phyloP scores from a whole-genome alignment of 257 asterid genomes.

The Lithospermum erythrorhizon region DNA sequence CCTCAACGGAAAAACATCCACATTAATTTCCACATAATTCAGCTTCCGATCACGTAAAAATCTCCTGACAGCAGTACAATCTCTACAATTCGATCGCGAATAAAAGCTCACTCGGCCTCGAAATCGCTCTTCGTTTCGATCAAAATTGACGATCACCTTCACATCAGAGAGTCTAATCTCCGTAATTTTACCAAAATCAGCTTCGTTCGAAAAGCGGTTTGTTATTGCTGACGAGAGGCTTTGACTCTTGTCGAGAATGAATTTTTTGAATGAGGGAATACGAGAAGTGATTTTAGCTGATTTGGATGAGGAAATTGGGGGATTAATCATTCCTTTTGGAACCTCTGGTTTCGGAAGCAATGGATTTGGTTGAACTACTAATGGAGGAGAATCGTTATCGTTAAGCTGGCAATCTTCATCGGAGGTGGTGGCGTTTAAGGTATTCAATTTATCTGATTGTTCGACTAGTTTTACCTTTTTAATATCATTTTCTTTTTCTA shows the following conservation, averaged over 20 bases:
- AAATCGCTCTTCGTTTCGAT: slow-evolving; percentile 27
- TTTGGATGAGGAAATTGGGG: neutral
- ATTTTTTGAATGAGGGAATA: slow-evolving; percentile 65
- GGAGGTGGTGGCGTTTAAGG: too few relatives aligned
- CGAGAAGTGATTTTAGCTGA: slow-evolving; percentile 30
- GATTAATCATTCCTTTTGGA: slow-evolving; percentile 36
- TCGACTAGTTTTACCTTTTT: too few relatives aligned
- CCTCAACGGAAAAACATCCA: slow-evolving; percentile 68
- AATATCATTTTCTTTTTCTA: too few relatives aligned
- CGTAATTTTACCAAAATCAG: slow-evolving; percentile 20
- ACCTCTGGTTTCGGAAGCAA: slow-evolving; percentile 73
- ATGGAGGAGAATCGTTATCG: too few relatives aligned
- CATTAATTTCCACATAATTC: slow-evolving; percentile 63
- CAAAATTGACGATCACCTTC: slow-evolving; percentile 37
- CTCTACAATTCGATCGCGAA: slow-evolving; percentile 83
- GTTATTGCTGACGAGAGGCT: slow-evolving; percentile 71
- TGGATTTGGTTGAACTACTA: slow-evolving; percentile 38
- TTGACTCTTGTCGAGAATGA: slow-evolving; percentile 59
- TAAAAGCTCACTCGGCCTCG: slow-evolving; percentile 67
- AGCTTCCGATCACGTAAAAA: slow-evolving; percentile 44
- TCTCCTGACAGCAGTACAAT: slow-evolving; percentile 67
- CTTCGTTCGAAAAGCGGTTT: slow-evolving; percentile 40
- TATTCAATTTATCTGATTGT: too few relatives aligned
- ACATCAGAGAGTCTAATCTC: slow-evolving; percentile 57
- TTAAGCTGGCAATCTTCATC: too few relatives aligned